Base-by-base conservation (phyloP, 1,284 basidiomycete species). In the Caloboletus firmus region DNA sequence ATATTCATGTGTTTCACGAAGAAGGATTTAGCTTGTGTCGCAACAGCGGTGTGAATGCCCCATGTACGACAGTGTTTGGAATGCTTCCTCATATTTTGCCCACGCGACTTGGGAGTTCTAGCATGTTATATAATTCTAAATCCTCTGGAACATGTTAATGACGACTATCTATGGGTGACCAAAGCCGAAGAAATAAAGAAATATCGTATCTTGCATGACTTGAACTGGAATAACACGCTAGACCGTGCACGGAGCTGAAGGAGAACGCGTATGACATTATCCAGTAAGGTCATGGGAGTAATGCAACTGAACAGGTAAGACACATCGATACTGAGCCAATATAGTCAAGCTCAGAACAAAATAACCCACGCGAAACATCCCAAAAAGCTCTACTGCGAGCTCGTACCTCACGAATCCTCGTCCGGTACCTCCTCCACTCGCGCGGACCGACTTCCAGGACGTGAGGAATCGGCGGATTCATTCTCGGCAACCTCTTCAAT, bases 351-450 rank as follows among this genome's bases (percentile, higher is more conserved):
- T 41, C 26, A 31, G 18, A 45, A 48, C 32, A 31, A 24, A 45
- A 31, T 30, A 44, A 35, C 35, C 44, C 24, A n/a, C 7, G 4
- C 22, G 18, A 24, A 18, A 49, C 47, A 17, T 32, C 28, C 11
- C 28, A 2, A 41, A 39, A n/a, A 43, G 26, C 24, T 18, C 39
- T 7, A 5, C 37, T 18, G 13, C 5, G 6, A 39, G 5, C n/a
- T n/a, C 26, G 18, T 32, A 7, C 12, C 26, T 68, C 30, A 67
- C 44, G 62, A 68, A 62, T 83, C 82, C 58, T 83, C 80, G 47
- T 83, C 81, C 45, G 78, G 76, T 0, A 81, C 81, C 57, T 85
- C 83, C 62, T 84, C 82, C 45, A 85, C 74, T 26, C 76, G 77
- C 8, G 83, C 82, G 52, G 74, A 73, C 46, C 85, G 78, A 64